These are phyloP conservation scores for Debaryomyces maramus DNA, from an alignment of 805 yeast genomes.

Conservation along the genomic window DNA sequence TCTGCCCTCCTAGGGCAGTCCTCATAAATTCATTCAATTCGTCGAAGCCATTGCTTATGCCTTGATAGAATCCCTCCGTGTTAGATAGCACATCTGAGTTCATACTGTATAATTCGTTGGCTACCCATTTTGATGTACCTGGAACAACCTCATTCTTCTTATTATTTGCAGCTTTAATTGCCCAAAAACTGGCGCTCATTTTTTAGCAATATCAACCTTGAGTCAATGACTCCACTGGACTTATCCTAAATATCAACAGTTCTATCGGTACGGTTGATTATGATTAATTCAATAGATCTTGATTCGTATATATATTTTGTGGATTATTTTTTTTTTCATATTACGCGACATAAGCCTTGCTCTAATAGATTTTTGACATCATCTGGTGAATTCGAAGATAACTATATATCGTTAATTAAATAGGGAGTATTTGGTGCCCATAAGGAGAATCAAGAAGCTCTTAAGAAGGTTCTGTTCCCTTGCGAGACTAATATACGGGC, in stretches of 20 bases:
- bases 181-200: slow-evolving; percentile 28
- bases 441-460: not conserved
- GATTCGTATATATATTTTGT: not conserved
- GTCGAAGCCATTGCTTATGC: slow-evolving; percentile 38
- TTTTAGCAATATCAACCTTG: slow-evolving; percentile 1
- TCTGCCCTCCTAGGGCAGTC: slow-evolving; percentile 23
- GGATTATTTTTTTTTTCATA: slow-evolving; percentile 1
- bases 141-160: slow-evolving; percentile 36
- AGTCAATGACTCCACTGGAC: not conserved
- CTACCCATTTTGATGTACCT: slow-evolving; percentile 55
- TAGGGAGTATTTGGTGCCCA: too few species aligned
- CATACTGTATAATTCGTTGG: slow-evolving; percentile 35
- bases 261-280: not conserved
- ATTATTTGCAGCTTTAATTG: slow-evolving; percentile 31
- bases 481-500: too few species aligned
- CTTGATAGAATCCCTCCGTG: slow-evolving; percentile 40
- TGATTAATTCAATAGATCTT: too few species aligned
- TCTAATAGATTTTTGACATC: too few species aligned
- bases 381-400: too few species aligned
- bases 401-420: too few species aligned
- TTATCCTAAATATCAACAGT: not conserved
- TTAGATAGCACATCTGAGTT: slow-evolving; percentile 37
- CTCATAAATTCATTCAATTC: slow-evolving; percentile 44
- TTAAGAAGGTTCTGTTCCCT: not conserved
- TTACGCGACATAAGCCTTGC: not conserved